Evolutionary conservation across 2,329 filamentous ascomycete genomes (phyloP).

Genomic region (Fusarium continuum): DNA sequence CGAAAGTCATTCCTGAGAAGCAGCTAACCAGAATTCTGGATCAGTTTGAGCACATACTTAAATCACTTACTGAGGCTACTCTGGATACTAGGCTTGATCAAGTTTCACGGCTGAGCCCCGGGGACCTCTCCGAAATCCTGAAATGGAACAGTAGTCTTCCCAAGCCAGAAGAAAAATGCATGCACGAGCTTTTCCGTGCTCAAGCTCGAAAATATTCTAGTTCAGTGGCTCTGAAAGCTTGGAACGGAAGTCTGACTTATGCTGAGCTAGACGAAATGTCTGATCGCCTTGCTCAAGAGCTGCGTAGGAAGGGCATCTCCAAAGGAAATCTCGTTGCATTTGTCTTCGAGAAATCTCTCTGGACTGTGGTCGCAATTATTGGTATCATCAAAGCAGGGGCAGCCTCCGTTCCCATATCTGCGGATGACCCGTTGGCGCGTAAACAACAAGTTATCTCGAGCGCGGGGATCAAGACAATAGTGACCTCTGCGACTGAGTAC

Average conservation of each 20-base stretch:
- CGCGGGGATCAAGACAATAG: background rate
- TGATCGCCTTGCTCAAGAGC: background rate
- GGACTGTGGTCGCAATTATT: background rate
- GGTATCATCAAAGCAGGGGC: background rate
- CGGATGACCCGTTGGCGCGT: background rate
- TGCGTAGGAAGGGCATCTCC: background rate
- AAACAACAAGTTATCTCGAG: background rate
- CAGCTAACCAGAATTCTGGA: background rate
- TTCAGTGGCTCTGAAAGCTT: background rate
- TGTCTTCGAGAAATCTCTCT: background rate
- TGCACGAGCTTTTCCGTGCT: background rate
- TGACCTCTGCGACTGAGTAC: background rate
- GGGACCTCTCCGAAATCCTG: background rate
- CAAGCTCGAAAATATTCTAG: background rate
- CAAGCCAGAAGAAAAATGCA: background rate
- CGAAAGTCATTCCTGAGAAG: background rate
- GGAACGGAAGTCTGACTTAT: background rate
- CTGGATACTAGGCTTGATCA: background rate
- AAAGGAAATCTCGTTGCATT: background rate
- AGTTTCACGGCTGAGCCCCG: background rate
- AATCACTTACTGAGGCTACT: background rate
- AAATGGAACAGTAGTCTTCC: background rate
- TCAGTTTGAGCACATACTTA: background rate
- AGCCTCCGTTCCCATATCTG: background rate
- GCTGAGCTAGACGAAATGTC: background rate